Evolutionary conservation across 805 yeast species (phyloP), one percentile per base, ranked within the genome.

Genomic region (Wickerhamiella spandovensis): DNA sequence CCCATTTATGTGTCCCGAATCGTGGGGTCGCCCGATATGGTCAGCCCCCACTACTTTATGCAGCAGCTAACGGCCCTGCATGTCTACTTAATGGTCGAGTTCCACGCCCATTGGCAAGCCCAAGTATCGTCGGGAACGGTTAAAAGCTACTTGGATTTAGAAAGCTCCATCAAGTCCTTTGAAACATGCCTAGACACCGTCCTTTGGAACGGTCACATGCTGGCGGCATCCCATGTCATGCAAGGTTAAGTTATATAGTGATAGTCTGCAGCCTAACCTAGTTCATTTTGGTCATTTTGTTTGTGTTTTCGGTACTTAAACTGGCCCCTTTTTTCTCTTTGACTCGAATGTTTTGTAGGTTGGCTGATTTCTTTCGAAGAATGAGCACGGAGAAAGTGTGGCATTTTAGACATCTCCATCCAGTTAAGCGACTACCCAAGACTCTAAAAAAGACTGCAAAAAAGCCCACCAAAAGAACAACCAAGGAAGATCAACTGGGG

Each of bases 121-220:
- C 54, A 53, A 30, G 54, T 57, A 4, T 37, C n/a, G 18, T 9
- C 25, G 2, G 60, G 61, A 2, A 12, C 13, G 6, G 54, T 64
- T n/a, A 53, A 47, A 21, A 50, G 55, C 13, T 64, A 61, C 10
- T 49, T 63, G 52, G 65, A 64, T 46, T 56, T 57, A 28, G 67
- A 64, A 43, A 37, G 42, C 13, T 49, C 52, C 2, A 48, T 62
- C 15, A 42, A 51, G 24, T 48, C 43, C 17, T 58, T 54, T 32
- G 60, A 58, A 44, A 24, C 24, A 2, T n/a, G 21, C 18, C 45
- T 54, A 2, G 43, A 51, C 49, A 25, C 18, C 17, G 2, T 20
- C 2, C 5, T 39, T 2, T 39, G 43, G 43, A 8, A 7, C 20
- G 20, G 32, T 28, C 32, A 28, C 32, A 28, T 28, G 32, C 32